Conservation (phyloP, 2,329 filamentous ascomycete genomes). For the Aspergillus ibericus region DNA sequence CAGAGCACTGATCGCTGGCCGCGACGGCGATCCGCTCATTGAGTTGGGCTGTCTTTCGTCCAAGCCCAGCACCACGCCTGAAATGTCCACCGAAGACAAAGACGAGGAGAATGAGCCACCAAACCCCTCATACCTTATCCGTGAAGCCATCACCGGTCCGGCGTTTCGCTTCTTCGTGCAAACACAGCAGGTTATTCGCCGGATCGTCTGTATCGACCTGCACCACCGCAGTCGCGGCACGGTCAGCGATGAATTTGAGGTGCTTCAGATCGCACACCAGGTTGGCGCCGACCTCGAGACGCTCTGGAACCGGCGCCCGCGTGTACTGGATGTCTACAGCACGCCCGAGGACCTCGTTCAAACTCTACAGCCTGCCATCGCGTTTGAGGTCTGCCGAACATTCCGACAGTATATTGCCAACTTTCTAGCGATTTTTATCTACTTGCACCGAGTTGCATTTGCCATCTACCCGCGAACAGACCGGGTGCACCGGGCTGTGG, state of each 20-base stretch:
- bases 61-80: slow-evolving; percentile 1
- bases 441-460: slow-evolving; percentile 39
- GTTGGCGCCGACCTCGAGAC: slow-evolving; percentile 37
- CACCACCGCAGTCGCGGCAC: slow-evolving; percentile 41
- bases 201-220: slow-evolving; percentile 37
- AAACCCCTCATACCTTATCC: slow-evolving; percentile 26
- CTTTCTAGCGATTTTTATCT: slow-evolving; percentile 38
- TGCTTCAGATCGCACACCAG: slow-evolving; percentile 38
- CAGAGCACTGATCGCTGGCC: slow-evolving; percentile 37
- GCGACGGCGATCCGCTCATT: slow-evolving; percentile 35
- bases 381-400: slow-evolving; percentile 29
- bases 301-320: slow-evolving; percentile 36
- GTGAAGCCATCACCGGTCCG: slow-evolving; percentile 32
- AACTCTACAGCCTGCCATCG: slow-evolving; percentile 27
- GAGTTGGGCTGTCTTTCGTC: slow-evolving; percentile 26
- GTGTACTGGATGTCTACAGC: slow-evolving; percentile 34
- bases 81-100: not conserved
- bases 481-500: slow-evolving; percentile 35
- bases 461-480: slow-evolving; percentile 40
- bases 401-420: slow-evolving; percentile 38
- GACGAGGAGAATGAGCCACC: not conserved
- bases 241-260: slow-evolving; percentile 39
- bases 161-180: slow-evolving; percentile 36
- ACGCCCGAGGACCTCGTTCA: slow-evolving; percentile 28
- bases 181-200: slow-evolving; percentile 36